phyloP scores from a whole-genome alignment of 2,329 filamentous ascomycete genomes.

The Graphium sp. region DNA sequence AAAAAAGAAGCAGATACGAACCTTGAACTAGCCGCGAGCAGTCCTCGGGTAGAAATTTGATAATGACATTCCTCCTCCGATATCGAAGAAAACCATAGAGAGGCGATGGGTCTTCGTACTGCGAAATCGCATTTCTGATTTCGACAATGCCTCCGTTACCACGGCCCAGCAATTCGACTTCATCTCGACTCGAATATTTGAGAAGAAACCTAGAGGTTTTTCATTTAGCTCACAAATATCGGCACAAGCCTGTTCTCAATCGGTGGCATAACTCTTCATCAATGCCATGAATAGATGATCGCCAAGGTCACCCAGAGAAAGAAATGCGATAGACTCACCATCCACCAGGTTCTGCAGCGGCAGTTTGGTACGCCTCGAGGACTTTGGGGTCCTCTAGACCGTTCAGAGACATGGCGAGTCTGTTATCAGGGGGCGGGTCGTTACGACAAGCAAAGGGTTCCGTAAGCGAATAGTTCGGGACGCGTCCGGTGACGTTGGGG shows the following conservation, averaged over 20 bases:
- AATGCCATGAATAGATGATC: no score
- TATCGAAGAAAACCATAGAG: constrained; percentile 88
- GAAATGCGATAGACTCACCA: constrained; percentile 50
- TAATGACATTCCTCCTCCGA: constrained; percentile 70
- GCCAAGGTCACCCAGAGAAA: background rate
- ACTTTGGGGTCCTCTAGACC: constrained; percentile 71
- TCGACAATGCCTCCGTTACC: constrained; percentile 75
- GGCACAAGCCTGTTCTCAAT: no score
- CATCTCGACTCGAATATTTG: constrained; percentile 79
- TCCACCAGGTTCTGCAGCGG: constrained; percentile 71
- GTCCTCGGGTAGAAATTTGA: constrained; percentile 84
- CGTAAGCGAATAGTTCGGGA: constrained; percentile 1
- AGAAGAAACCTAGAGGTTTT: constrained; percentile 92
- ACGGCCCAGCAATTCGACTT: constrained; percentile 59
- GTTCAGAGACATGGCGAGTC: constrained; percentile 70
- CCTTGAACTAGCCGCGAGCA: constrained; percentile 88
- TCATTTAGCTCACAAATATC: no score
- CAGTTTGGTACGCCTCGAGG: constrained; percentile 69
- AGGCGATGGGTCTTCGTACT: constrained; percentile 71
- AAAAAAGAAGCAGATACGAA: constrained; percentile 23
- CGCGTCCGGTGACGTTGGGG: background rate
- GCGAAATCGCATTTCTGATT: constrained; percentile 58
- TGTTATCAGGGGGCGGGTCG: constrained; percentile 2
- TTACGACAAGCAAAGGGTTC: constrained; percentile 4
- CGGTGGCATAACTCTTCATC: no score